phyloP scores from a whole-genome alignment of 1,139 yeast genomes.

The Suhomyces taliae region DNA sequence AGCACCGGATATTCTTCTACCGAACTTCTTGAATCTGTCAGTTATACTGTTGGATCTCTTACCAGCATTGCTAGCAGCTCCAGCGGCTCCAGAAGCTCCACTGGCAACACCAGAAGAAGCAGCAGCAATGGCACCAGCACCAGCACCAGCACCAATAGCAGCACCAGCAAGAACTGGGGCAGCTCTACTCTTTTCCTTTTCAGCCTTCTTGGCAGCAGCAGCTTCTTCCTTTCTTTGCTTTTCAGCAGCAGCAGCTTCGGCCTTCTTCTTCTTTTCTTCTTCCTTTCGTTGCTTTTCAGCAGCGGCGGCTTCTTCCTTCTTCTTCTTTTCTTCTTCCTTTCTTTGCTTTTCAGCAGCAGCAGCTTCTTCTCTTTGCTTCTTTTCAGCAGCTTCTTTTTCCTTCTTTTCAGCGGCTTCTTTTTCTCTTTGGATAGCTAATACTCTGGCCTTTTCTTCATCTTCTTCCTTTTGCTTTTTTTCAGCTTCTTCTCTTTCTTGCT shows the following conservation, averaged over 20 bases:
- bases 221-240: conserved; percentile 6
- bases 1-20: conserved; percentile 18
- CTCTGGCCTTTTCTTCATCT: conserved; percentile 9
- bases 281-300: background rate
- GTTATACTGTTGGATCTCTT: conserved; percentile 21
- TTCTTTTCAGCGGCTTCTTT: conserved; percentile 36
- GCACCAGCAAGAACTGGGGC: background rate
- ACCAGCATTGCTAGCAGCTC: conserved; percentile 4
- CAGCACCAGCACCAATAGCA: background rate
- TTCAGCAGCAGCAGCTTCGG: conserved; percentile 27
- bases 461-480: conserved; percentile 22
- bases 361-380: conserved; percentile 10
- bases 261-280: background rate
- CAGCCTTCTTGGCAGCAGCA: conserved; percentile 30
- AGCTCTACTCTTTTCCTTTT: background rate
- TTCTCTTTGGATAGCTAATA: conserved; percentile 21
- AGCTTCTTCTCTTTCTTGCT: conserved; percentile 24
- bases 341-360: conserved; percentile 9
- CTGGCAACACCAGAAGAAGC: conserved; percentile 13
- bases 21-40: conserved; percentile 24
- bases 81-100: conserved; percentile 6
- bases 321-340: conserved; percentile 20
- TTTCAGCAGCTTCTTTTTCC: background rate
- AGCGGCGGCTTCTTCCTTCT: conserved; percentile 18
- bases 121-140: conserved; percentile 11